phyloP scores from a whole-genome alignment of 306 rosid genomes.

The Casuarina equisetifolia region DNA sequence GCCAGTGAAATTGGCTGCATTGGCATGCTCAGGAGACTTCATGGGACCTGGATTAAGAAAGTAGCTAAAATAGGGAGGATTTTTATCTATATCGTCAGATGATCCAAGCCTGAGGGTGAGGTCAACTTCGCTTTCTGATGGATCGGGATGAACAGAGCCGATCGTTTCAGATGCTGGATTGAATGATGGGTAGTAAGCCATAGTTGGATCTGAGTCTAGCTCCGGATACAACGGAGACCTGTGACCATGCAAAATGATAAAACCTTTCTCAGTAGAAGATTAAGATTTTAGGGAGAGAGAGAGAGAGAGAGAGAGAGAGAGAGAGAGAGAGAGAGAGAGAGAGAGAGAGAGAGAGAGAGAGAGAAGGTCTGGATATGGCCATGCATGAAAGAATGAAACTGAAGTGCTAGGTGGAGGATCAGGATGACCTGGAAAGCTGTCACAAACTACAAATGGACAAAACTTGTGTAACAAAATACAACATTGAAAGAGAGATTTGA shows the following conservation, averaged over 20 bases:
- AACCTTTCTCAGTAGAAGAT: neutral
- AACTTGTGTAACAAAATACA: constrained; percentile 4
- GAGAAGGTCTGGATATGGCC: neutral
- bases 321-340: neutral
- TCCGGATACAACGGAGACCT: neutral
- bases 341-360: neutral
- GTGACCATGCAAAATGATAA: neutral
- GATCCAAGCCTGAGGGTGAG: constrained; percentile 14
- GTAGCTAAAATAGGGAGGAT: neutral
- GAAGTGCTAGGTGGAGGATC: neutral
- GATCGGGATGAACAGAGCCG: neutral
- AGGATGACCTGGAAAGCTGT: constrained; percentile 27
- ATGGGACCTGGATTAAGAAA: constrained; percentile 2
- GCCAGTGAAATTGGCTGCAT: neutral
- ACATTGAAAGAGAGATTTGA: constrained; percentile 1
- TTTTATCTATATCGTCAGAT: neutral
- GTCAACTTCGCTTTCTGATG: constrained; percentile 1
- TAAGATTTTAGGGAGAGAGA: neutral
- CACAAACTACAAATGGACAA: constrained; percentile 16
- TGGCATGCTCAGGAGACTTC: neutral
- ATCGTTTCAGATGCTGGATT: neutral
- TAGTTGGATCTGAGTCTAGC: neutral
- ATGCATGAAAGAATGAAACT: constrained; percentile 22
- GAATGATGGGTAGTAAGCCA: neutral
- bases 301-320: neutral